A percentile compares a stretch with the other conserved stretches of the same genome.
Conservation (phyloP, 768 basidiomycete genomes). For the Auricularia sp. region DNA sequence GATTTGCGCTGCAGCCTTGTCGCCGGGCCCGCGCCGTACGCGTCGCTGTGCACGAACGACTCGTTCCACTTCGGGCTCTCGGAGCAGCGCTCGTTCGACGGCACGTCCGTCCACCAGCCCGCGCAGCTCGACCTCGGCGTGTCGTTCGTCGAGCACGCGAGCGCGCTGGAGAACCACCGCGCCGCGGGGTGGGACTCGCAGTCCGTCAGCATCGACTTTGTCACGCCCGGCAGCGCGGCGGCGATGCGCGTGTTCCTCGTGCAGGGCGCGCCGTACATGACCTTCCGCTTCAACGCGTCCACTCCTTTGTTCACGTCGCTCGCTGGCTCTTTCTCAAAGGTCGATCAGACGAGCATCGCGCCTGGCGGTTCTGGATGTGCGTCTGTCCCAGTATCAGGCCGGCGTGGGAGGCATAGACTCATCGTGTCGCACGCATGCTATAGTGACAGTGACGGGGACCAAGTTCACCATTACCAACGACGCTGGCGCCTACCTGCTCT, state of each 20-base stretch:
- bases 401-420: no score
- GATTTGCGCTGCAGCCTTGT: slow-evolving; percentile 14
- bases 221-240: slow-evolving; percentile 17
- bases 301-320: not conserved
- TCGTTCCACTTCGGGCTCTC: slow-evolving; percentile 24
- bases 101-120: slow-evolving; percentile 24
- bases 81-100: slow-evolving; percentile 20
- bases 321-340: not conserved
- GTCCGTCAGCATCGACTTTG: slow-evolving; percentile 27
- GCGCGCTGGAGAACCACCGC: slow-evolving; percentile 20
- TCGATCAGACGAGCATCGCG: not conserved
- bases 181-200: slow-evolving; percentile 27
- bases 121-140: slow-evolving; percentile 24
- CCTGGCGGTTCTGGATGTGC: not conserved
- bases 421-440: not conserved
- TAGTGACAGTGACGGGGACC: slow-evolving; percentile 15
- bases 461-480: slow-evolving; percentile 21
- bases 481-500: slow-evolving; percentile 25
- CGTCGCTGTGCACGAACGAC: slow-evolving; percentile 18
- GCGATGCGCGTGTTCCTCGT: slow-evolving; percentile 24
- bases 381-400: no score
- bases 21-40: slow-evolving; percentile 26
- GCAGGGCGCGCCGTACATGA: slow-evolving; percentile 27
- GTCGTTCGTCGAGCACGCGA: slow-evolving; percentile 23
- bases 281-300: slow-evolving; percentile 19